Conservation (phyloP, 2,329 filamentous ascomycete genomes). For the Botrytis medusae region DNA sequence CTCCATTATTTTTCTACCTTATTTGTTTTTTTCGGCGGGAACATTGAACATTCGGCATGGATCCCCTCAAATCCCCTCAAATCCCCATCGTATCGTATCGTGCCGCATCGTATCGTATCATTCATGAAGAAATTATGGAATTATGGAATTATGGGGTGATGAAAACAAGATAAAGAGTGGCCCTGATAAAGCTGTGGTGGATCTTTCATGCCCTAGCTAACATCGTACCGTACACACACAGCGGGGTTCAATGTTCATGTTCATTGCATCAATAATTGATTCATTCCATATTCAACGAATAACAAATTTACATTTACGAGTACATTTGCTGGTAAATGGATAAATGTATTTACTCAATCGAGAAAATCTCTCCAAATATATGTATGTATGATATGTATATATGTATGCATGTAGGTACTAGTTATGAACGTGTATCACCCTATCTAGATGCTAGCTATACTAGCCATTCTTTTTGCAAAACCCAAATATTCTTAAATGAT, state of each 20-base stretch:
- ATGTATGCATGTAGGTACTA: too few relatives aligned
- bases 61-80: background rate
- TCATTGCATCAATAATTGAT: background rate
- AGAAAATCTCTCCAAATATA: background rate
- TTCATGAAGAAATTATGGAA: background rate
- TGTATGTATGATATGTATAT: background rate
- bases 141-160: background rate
- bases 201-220: background rate
- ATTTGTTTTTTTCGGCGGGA: background rate
- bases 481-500: background rate
- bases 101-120: background rate
- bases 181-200: background rate
- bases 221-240: too few relatives aligned
- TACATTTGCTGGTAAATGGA: background rate
- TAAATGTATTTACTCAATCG: background rate
- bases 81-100: background rate
- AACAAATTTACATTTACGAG: background rate
- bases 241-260: background rate
- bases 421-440: too few relatives aligned
- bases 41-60: background rate
- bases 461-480: background rate
- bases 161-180: background rate
- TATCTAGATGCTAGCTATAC: too few relatives aligned
- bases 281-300: background rate
- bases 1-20: background rate